Evolutionary conservation across 139 green algal species (phyloP).

Genomic region (Micromonas pusilla): DNA sequence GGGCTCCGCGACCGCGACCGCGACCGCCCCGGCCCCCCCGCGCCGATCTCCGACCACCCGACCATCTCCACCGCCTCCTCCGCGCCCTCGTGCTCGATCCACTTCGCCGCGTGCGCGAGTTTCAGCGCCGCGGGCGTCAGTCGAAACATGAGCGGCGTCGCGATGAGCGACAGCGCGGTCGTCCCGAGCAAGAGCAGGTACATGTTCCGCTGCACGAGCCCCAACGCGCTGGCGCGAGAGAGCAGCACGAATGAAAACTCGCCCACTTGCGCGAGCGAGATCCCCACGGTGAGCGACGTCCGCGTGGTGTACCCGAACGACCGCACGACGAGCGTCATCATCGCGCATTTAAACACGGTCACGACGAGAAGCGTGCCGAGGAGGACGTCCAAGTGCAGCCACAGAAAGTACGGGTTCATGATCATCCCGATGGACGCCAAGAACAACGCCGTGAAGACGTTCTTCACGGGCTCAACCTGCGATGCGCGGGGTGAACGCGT

Average conservation of each 20-base stretch:
- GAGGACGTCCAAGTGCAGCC: conserved; percentile 65
- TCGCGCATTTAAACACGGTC: conserved; percentile 64
- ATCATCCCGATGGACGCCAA: conserved; percentile 87
- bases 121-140: too few relatives aligned
- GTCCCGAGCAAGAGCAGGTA: conserved; percentile 88
- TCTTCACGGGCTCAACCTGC: conserved; percentile 53
- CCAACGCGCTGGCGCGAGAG: conserved; percentile 60
- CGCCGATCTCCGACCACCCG: too few relatives aligned
- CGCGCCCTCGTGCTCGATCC: too few relatives aligned
- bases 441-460: conserved; percentile 88
- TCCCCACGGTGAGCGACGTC: conserved; percentile 55
- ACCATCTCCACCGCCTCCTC: too few relatives aligned
- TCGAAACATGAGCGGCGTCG: too few relatives aligned
- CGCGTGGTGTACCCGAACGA: conserved; percentile 54
- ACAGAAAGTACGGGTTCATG: conserved; percentile 77
- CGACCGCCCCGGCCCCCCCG: too few relatives aligned
- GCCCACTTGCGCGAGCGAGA: conserved; percentile 82
- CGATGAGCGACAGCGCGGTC: conserved; percentile 83
- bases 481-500: too few relatives aligned
- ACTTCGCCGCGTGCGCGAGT: too few relatives aligned
- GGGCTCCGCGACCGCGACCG: too few relatives aligned
- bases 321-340: conserved; percentile 72
- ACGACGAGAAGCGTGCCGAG: conserved; percentile 45
- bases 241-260: conserved; percentile 97
- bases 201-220: conserved; percentile 63